Evolutionary conservation across 805 yeast species (phyloP).

Genomic region (Yamadazyma scolyti): DNA sequence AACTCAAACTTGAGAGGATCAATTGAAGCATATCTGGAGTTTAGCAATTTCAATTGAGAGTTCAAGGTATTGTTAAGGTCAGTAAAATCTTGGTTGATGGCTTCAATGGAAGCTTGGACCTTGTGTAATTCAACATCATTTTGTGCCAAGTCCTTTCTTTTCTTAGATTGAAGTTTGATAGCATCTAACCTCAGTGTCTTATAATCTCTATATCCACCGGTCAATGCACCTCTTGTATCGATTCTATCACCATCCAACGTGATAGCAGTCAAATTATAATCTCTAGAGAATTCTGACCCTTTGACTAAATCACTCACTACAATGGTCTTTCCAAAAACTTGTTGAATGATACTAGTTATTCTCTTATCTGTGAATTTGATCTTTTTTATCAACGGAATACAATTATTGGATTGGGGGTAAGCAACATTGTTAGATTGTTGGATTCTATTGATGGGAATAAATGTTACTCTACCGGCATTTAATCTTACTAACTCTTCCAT

Average conservation of each 20-base stretch:
- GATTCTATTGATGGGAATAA: constrained; percentile 82
- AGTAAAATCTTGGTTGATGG: constrained; percentile 52
- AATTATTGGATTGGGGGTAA: constrained; percentile 59
- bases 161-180: constrained; percentile 51
- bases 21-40: constrained; percentile 35
- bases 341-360: constrained; percentile 65
- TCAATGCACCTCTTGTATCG: constrained; percentile 76
- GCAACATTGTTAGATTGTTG: constrained; percentile 18
- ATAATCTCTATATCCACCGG: constrained; percentile 83
- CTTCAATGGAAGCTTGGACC: constrained; percentile 37
- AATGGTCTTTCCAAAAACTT: constrained; percentile 77
- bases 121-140: constrained; percentile 21
- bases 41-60: constrained; percentile 34
- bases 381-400: constrained; percentile 75
- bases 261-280: constrained; percentile 64
- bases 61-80: constrained; percentile 43
- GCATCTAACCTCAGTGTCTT: constrained; percentile 68
- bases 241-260: constrained; percentile 92
- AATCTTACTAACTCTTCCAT: constrained; percentile 72
- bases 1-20: constrained; percentile 43
- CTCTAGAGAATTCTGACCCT: constrained; percentile 65
- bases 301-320: constrained; percentile 67
- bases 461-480: constrained; percentile 81
- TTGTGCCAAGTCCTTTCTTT: constrained; percentile 45
- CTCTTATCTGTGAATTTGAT: constrained; percentile 53